These are phyloP conservation scores for Phytophthora agathidicida DNA, from an alignment of 352 stramenopile species.

Conservation along the genomic window DNA sequence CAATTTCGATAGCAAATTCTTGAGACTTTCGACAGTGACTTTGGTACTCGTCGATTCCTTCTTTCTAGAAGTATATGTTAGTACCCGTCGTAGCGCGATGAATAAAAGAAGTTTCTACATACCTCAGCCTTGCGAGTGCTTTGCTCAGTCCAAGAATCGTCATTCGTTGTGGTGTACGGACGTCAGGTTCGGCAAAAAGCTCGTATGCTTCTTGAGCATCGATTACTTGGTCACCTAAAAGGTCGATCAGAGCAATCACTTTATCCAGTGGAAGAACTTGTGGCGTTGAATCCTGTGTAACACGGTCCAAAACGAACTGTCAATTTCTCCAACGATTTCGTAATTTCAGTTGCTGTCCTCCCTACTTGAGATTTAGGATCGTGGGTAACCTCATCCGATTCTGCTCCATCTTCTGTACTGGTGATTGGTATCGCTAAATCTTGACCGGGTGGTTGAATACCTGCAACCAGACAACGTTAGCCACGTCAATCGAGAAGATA, in stretches of 20 bases:
- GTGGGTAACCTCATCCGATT: background rate
- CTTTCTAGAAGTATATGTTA: too few relatives aligned
- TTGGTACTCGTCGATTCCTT: constrained; percentile 2
- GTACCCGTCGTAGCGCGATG: too few relatives aligned
- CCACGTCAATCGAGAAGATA: too few relatives aligned
- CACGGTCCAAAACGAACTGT: too few relatives aligned
- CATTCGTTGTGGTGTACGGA: constrained; percentile 28
- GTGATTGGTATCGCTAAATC: background rate
- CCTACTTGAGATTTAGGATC: too few relatives aligned
- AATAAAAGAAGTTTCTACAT: background rate
- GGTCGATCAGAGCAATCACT: constrained; percentile 65
- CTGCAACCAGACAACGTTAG: too few relatives aligned
- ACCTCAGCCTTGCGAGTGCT: constrained; percentile 54
- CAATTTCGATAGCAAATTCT: constrained; percentile 47
- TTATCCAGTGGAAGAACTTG: constrained; percentile 37
- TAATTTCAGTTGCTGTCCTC: too few relatives aligned
- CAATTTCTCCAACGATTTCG: too few relatives aligned
- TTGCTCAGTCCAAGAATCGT: constrained; percentile 53
- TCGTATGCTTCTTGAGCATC: constrained; percentile 67
- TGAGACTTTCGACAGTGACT: constrained; percentile 38
- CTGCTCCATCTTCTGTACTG: background rate
- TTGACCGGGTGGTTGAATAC: background rate
- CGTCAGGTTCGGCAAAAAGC: constrained; percentile 32
- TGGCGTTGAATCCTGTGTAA: background rate
- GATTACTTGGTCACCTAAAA: constrained; percentile 63